Evolutionary conservation across 2,329 filamentous ascomycete genomes (phyloP), one percentile per base, ranked within the genome.

Genomic region (Fusarium concolor): DNA sequence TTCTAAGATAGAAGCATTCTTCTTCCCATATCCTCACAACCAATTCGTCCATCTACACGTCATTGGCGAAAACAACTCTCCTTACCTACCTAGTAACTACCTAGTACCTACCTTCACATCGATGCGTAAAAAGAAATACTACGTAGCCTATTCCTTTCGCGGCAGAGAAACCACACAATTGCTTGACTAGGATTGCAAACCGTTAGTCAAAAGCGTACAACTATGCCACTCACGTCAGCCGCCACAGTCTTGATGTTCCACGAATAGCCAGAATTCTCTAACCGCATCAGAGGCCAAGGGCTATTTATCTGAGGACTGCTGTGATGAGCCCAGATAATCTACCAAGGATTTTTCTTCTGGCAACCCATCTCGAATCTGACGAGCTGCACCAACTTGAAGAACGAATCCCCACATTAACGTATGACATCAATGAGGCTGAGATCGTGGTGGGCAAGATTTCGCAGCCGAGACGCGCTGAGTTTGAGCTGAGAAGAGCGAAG

Each of bases 371-470:
- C 28, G 80, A 84, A 3, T 79, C 86, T 2, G 85, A 89, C 9
- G 86, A 91, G 65, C 81, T 92, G 11, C 86, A 89, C 49, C 78
- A 84, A 31, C 76, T 93, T 15, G 90, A 94, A 75, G 85, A 89
- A 26, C 84, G 84, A 22, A 86, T 96, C 11, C 82, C 85, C 6
- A 85, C 84, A 1, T 76, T 96, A 53, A 94, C 92, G 0, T 90
- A 90, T 60, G 87, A 95, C 76, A 82, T 91, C 52, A 82, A 83
- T 15, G 91, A 95, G 77, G 93, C 93, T 1, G 83, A 86, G 6
- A 78, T 97, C 5, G 83, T 97, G 3, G 76, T 98, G 29, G 93
- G 92, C 3, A 92, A 89, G 68, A 85, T 97, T 33, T 84, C 84
- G 1, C 90, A 87, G 56, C 89, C 87, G 67, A 86, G 88, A 71